Percentiles rank a stretch among this genome's conserved stretches.
phyloP scores from a whole-genome alignment of 352 stramenopile genomes.

The Globisporangium cystogenes region DNA sequence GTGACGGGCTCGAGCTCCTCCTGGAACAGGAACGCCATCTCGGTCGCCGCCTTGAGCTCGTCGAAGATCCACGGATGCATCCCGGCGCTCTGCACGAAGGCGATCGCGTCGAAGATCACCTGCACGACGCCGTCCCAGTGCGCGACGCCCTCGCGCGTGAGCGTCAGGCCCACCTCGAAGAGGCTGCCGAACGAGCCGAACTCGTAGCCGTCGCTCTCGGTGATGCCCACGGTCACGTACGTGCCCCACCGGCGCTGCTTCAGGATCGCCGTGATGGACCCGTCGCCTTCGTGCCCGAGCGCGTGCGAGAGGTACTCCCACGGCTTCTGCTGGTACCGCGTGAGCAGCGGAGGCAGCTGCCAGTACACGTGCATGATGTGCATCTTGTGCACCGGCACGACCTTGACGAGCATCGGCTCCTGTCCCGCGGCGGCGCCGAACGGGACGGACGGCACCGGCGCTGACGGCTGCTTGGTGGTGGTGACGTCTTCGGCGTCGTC shows the following conservation, averaged over 20 bases:
- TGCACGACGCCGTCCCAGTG: slow-evolving; percentile 40
- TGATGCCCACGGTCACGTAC: slow-evolving; percentile 37
- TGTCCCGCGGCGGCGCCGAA: slow-evolving; percentile 31
- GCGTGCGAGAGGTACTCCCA: slow-evolving; percentile 43
- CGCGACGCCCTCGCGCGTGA: slow-evolving; percentile 34
- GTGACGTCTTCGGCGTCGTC: neutral
- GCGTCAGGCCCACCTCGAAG: slow-evolving; percentile 48
- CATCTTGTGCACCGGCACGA: slow-evolving; percentile 44
- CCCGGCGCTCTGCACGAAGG: slow-evolving; percentile 12
- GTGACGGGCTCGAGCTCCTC: slow-evolving; percentile 36
- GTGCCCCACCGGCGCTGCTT: slow-evolving; percentile 37
- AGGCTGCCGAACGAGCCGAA: slow-evolving; percentile 53
- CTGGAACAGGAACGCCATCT: slow-evolving; percentile 62
- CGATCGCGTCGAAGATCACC: slow-evolving; percentile 42
- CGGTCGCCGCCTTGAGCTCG: slow-evolving; percentile 34
- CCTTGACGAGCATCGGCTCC: slow-evolving; percentile 22
- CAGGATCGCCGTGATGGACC: slow-evolving; percentile 33
- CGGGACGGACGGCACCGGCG: slow-evolving; percentile 4
- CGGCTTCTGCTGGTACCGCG: slow-evolving; percentile 41
- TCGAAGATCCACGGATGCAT: slow-evolving; percentile 52
- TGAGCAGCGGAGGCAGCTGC: slow-evolving; percentile 38
- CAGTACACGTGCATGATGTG: slow-evolving; percentile 43
- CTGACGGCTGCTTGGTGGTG: neutral
- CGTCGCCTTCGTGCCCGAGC: slow-evolving; percentile 46
- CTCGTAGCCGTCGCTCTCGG: slow-evolving; percentile 49